Evolutionary conservation across 2,329 filamentous ascomycete genomes (phyloP), one percentile per base, ranked within the genome.

Genomic region (Phaeosphaeriaceae sp.): DNA sequence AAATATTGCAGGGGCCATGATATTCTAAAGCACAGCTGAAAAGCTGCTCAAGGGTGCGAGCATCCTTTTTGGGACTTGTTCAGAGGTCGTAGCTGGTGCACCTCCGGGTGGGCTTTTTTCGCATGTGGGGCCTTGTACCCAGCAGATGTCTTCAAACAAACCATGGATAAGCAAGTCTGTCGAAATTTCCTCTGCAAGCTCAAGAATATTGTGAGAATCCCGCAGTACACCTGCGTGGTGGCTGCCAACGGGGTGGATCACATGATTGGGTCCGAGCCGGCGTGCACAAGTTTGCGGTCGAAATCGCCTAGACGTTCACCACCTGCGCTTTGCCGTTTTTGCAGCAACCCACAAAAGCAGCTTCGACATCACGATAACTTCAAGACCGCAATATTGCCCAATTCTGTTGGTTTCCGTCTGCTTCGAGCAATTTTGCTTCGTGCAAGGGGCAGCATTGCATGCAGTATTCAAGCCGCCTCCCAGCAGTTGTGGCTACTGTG

Each of bases 181-280:
- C 6, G 13, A 7, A 36, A 11, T 15, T 13, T 11, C 3, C 13
- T 13, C 13, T 36, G 13, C 11, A 36, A 13, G 31, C 13, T 7
- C 13, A 3, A 36, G 13, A 7, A 20, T 15, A 21, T 7, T 6
- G 20, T 25, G 25, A 47, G 7, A 15, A 3, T 2, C 6, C 44
- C 11, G 41, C 20, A 20, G 41, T 11, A 19, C 41, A 7, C 4
- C 7, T 15, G 41, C 41, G 20, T 19, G 20, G 41, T 19, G 6
- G 41, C 7, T 44, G 6, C 7, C 6, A 19, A 15, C 27, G 25
- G 27, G 24, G 42, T 21, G 36, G 22, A 46, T 53, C 51, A 53
- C 51, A 47, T 53, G 51, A 53, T 53, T 47, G 51, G 51, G 15
- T 24, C 19, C 19, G 44, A n/a, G 36, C n/a, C 48, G 41, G 51